Evolutionary conservation across 345 rosid species (phyloP), one percentile per base, ranked within the genome.

Genomic region (Salix purpurea): DNA sequence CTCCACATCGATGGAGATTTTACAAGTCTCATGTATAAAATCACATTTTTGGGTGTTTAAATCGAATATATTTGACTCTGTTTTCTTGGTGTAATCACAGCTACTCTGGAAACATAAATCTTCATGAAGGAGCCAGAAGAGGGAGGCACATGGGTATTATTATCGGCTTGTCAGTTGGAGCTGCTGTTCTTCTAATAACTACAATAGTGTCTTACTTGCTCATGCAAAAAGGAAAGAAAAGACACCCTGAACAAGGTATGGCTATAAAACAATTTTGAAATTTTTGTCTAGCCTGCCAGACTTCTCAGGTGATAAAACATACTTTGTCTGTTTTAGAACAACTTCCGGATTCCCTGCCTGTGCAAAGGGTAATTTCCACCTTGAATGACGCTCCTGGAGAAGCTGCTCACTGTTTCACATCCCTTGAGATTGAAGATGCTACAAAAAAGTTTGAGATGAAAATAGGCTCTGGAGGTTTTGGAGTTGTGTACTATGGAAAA

Each of bases 391-490:
- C 88, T 72, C 94, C 91, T 54, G 81, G 92, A 28, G 94, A 96
- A 72, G 90, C 88, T 67, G 97, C 97, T 23, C 91, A 90, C 81
- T 92, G 94, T 88, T 96, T 96, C 85, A 81, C 91, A 73, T 77
- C 84, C 28, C n/a, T 83, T 54, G 98, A 96, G 84, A 91, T 96
- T 9, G 88, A 91, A 82, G 94, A 89, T 69, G 96, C 97, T 67
- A 96, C 99, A 4, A 89, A 76, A 14, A 83, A 77, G 4, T 84
- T 94, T 19, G 98, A 90, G 89, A 91, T 82, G 90, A 96, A 90
- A 85, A 89, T 96, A 56, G 99, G 98, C 28, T 94, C 99, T 0
- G 98, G 99, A 74, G 99, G 99, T 75, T 96, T 96, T 82, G 99
- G 99, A 72, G 89, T 90, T 7, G 98, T 96, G 9, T 92, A 83